Evolutionary conservation across 2,329 filamentous ascomycete species (phyloP).

Genomic region (Neocatenulostroma microsporum): DNA sequence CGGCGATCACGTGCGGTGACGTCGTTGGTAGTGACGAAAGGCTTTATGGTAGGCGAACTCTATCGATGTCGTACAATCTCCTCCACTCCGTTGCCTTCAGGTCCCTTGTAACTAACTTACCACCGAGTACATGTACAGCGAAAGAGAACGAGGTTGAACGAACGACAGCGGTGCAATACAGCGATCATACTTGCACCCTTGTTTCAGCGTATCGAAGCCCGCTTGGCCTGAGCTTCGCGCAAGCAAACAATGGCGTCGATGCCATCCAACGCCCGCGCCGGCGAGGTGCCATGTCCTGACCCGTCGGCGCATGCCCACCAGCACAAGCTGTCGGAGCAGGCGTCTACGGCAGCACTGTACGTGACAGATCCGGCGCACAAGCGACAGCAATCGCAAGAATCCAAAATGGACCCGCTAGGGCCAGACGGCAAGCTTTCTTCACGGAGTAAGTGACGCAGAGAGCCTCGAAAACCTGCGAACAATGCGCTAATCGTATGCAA

Average conservation of each 20-base stretch:
- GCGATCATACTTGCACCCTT: no score
- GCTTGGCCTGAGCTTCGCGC: background rate
- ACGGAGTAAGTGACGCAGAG: conserved; percentile 39
- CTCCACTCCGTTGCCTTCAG: no score
- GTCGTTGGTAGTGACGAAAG: no score
- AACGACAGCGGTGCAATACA: no score
- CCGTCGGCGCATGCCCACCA: conserved; percentile 37
- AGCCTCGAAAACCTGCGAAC: conserved; percentile 10
- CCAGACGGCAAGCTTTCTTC: conserved; percentile 51
- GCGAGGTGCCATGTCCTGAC: conserved; percentile 32
- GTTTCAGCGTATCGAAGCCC: no score
- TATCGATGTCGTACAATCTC: no score
- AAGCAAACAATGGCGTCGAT: conserved; percentile 3
- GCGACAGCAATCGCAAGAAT: conserved; percentile 17
- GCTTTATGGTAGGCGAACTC: no score
- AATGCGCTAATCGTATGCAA: conserved; percentile 4
- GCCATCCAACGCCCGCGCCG: background rate
- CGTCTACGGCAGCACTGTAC: conserved; percentile 55
- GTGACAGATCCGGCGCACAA: conserved; percentile 36
- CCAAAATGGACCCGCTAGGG: conserved; percentile 37
- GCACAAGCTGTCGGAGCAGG: conserved; percentile 40
- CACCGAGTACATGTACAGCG: no score
- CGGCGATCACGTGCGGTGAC: no score
- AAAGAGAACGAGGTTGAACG: no score
- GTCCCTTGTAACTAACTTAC: no score